Evolutionary conservation across 441 rosid species (phyloP), one percentile per base, ranked within the genome.

Genomic region (Brassica hybrid): DNA sequence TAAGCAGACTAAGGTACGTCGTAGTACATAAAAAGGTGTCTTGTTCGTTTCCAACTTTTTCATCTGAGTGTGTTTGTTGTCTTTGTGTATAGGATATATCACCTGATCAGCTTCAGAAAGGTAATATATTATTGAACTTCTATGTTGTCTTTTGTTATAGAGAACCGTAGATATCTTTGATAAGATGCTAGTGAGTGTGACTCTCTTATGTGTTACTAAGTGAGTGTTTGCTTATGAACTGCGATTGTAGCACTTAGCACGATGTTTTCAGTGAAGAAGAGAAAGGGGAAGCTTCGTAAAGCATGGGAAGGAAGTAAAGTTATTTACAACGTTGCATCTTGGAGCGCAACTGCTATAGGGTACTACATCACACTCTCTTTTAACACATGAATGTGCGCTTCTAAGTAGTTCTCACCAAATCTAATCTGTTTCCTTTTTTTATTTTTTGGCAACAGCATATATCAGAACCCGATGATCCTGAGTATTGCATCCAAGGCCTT

Each of bases 291-390:
- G 85, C 93, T 95, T 76, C 92, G 89, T 17, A 95, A 88, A 88
- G 99, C 96, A n/a, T 95, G 96, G 99, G 98, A 95, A 27, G 99
- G 99, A 82, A 95, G 99, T 84, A 93, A 89, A 85, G 94, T 95
- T 61, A 60, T 90, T 38, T 93, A 95, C 80, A 93, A 95, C 30
- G 94, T 91, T 41, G 99, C 97, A 48, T 95, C 99, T 17, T 95
- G 99, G 99, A 97, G 98, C 2, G 98, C 97, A 79, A 95, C 98
- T 72, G 98, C 94, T 1, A 84, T 91, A 54, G 59, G 59, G 59
- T 60, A 19, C 8, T 32, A 85, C 54, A 38, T 48, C n/a, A 41
- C 59, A 25, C 3, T 11, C 25, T 67, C 59, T 50, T 71, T 14
- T 70, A 21, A 65, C 18, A 27, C 14, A 11, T 67, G 11, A 38